These are phyloP conservation scores for Funneliformis mosseae DNA, from an alignment of 192 early-diverging fungal genomes.

Conservation along the genomic window DNA sequence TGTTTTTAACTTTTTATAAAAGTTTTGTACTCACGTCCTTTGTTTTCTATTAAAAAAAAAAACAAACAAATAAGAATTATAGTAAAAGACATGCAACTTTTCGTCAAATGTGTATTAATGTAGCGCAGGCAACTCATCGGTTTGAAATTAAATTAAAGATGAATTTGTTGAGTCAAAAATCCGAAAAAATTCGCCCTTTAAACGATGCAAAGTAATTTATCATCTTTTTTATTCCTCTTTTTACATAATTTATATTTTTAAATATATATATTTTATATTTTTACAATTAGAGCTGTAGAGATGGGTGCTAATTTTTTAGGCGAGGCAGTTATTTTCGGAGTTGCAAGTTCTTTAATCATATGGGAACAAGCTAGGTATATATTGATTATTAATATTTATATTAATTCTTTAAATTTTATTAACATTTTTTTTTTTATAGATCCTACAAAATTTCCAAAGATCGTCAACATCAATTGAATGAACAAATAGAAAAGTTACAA, in stretches of 20 bases:
- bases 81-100: slow-evolving; percentile 60
- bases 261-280: neutral
- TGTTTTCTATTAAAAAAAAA: slow-evolving; percentile 2
- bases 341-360: slow-evolving; percentile 72
- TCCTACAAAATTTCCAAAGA: slow-evolving; percentile 51
- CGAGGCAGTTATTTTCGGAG: slow-evolving; percentile 76
- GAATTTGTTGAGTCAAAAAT: slow-evolving; percentile 76
- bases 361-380: slow-evolving; percentile 69
- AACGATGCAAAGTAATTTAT: slow-evolving; percentile 68
- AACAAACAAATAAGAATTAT: slow-evolving; percentile 21
- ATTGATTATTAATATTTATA: slow-evolving; percentile 41
- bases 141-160: slow-evolving; percentile 85
- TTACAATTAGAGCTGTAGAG: slow-evolving; percentile 65
- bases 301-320: slow-evolving; percentile 80
- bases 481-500: slow-evolving; percentile 55
- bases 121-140: slow-evolving; percentile 72
- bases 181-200: slow-evolving; percentile 74
- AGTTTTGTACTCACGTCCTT: neutral
- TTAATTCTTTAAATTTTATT: neutral
- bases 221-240: neutral
- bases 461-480: slow-evolving; percentile 52
- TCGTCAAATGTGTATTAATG: slow-evolving; percentile 69
- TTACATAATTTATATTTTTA: neutral
- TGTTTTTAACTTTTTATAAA: neutral
- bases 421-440: slow-evolving; percentile 34